Percentiles rank a stretch among this genome's conserved stretches.
Evolutionary conservation across 805 yeast species (phyloP).

Genomic region (Candida awuae): DNA sequence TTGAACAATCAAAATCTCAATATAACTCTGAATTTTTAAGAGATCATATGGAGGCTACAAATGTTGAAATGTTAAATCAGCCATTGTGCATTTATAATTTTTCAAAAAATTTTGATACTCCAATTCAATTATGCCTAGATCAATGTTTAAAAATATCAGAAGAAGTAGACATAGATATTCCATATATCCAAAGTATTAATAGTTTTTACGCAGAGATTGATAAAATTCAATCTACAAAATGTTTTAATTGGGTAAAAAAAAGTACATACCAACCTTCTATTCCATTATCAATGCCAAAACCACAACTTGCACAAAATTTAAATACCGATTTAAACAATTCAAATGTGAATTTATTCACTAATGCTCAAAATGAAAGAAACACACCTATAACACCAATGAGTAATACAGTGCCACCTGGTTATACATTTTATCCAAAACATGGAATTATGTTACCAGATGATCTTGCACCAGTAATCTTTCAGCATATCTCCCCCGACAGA

Average conservation of each 20-base stretch:
- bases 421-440: slow-evolving; percentile 1
- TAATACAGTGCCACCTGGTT: slow-evolving; percentile 5
- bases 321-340: background rate
- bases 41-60: slow-evolving; percentile 6
- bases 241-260: slow-evolving; percentile 8
- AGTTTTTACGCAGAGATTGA: slow-evolving; percentile 19
- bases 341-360: background rate
- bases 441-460: slow-evolving; percentile 2
- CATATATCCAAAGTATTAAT: slow-evolving; percentile 19
- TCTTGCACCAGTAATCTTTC: background rate
- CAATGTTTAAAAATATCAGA: slow-evolving; percentile 17
- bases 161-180: slow-evolving; percentile 10
- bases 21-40: background rate
- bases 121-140: slow-evolving; percentile 15
- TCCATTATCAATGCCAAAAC: background rate
- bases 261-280: background rate
- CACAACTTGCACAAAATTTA: background rate
- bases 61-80: slow-evolving; percentile 7
- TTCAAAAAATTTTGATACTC: slow-evolving; percentile 14
- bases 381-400: slow-evolving; percentile 7
- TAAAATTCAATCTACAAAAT: background rate
- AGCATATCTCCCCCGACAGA: background rate
- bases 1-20: slow-evolving; percentile 15
- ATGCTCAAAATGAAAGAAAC: background rate
- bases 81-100: slow-evolving; percentile 20